Evolutionary conservation across 768 basidiomycete genomes (phyloP), one percentile per base, ranked within the genome.

Genomic region (Lentinula boryana): DNA sequence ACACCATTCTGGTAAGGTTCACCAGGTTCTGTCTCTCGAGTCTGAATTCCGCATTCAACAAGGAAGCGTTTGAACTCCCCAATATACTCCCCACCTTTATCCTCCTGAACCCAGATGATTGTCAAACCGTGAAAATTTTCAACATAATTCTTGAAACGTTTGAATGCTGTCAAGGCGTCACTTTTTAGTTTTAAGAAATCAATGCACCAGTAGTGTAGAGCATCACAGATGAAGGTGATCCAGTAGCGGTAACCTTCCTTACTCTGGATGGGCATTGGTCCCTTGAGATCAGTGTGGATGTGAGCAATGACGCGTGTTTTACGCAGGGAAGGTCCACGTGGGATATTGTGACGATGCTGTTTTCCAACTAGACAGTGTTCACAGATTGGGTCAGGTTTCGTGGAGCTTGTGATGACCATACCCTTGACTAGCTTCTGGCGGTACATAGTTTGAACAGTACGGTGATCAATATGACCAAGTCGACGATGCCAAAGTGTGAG

Each of bases 1-100:
- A 76, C 67, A 13, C 75, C 70, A 59, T 74, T 77, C 57, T 74
- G 72, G 60, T 72, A 66, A n/a, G 70, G 70, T 57, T 62, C 61
- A 50, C 57, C 58, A 33, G 27, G 43, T 46, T 63, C 62, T 46
- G 64, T 35, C 36, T 38, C 36, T 9, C 2, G 36, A 13, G 36
- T 38, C 36, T 38, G 36, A 9, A 38, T 38, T 38, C 36, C 36
- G 1, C 13, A 8, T 38, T 38, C 9, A 13, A 38, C 13, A 38
- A 38, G 36, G 13, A 38, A 38, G 9, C 13, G 36, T 38, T 13
- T 38, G 36, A 38, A 38, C 13, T 38, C 36, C 36, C 36, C 13
- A 13, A 38, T 13, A 38, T 9, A 38, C 13, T 38, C 36, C 36
- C 36, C 36, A 13, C 36, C 36, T 38, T 38, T 38, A 13, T 38